These are phyloP conservation scores for Styphnolobium japonicum DNA, from an alignment of 306 rosid species.

Conservation along the genomic window DNA sequence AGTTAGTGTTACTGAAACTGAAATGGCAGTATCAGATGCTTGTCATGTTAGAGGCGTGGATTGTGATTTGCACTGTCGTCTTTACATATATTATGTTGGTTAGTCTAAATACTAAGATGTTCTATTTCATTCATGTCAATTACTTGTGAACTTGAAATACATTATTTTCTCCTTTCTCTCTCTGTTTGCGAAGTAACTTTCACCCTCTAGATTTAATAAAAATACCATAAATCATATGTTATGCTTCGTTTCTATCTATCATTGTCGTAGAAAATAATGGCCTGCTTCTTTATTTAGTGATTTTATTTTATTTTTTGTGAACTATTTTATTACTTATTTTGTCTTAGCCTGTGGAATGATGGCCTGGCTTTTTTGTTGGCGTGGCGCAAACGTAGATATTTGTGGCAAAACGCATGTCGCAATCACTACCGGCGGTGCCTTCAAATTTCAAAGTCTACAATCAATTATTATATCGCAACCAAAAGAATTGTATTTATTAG, in stretches of 20 bases:
- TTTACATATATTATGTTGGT: background rate
- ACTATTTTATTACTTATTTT: background rate
- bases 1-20: background rate
- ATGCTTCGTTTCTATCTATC: background rate
- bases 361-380: background rate
- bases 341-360: background rate
- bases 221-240: background rate
- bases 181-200: background rate
- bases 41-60: conserved; percentile 1
- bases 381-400: background rate
- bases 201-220: background rate
- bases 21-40: background rate
- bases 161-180: background rate
- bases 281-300: background rate
- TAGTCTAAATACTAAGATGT: conserved; percentile 14
- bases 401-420: background rate
- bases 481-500: background rate
- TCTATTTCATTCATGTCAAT: conserved; percentile 21
- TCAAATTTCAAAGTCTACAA: background rate
- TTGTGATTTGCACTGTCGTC: background rate
- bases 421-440: background rate
- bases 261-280: background rate
- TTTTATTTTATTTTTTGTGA: background rate
- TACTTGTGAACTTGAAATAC: background rate
- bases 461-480: background rate